Conservation (phyloP, 179 eudicot genomes). For the Pouteria campechiana region DNA sequence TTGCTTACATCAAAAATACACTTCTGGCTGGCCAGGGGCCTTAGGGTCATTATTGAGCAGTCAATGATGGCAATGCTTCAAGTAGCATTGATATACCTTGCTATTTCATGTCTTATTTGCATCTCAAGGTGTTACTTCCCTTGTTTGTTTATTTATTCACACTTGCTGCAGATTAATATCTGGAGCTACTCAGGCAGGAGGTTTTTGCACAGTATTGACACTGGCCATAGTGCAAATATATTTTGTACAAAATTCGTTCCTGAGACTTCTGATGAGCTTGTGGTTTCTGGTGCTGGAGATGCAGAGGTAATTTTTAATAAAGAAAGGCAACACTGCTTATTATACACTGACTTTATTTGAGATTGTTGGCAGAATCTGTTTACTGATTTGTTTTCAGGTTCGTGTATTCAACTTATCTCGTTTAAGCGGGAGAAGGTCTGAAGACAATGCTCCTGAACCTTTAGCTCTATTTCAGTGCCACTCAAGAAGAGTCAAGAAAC, state of each 20-base stretch:
- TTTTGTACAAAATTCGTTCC: conserved; percentile 95
- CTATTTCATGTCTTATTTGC: too few species aligned
- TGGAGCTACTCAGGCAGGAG: conserved; percentile 66
- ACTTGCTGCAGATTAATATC: conserved; percentile 55
- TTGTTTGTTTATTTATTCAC: too few species aligned
- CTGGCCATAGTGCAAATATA: conserved; percentile 86
- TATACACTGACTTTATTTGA: too few species aligned
- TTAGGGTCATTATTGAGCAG: too few species aligned
- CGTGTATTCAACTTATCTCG: conserved; percentile 55
- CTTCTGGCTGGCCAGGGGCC: too few species aligned
- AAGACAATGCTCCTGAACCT: conserved; percentile 42
- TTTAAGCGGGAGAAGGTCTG: conserved; percentile 38
- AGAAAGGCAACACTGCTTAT: too few species aligned
- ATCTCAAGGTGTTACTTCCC: too few species aligned
- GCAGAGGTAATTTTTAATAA: conserved; percentile 71
- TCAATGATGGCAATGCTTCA: too few species aligned
- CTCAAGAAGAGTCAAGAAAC: conserved; percentile 88
- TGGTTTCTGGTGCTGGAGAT: conserved; percentile 96
- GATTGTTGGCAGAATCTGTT: conserved; percentile 41
- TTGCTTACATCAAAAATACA: too few species aligned
- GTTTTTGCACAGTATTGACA: conserved; percentile 67
- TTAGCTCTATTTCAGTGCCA: conserved; percentile 82
- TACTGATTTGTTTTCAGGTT: conserved; percentile 20
- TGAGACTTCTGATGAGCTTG: conserved; percentile 84
- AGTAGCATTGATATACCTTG: too few species aligned